Conservation (phyloP, 257 asterid species). For the Mentha longifolia region DNA sequence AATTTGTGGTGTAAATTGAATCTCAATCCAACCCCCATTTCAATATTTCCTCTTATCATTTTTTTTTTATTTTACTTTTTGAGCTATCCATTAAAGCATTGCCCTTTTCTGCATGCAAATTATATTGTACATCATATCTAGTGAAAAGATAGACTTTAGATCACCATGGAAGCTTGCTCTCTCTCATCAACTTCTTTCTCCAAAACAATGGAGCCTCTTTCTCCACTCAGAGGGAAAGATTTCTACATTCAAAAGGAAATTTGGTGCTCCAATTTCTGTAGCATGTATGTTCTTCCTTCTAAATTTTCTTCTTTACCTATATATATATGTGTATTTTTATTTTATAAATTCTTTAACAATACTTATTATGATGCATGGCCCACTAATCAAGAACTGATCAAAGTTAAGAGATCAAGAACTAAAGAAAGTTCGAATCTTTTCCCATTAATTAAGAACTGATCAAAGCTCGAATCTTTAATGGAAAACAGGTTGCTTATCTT, state of each 20-base stretch:
- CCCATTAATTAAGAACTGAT: slow-evolving; percentile 6
- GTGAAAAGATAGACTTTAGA: neutral
- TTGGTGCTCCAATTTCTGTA: too few species aligned
- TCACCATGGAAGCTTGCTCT: slow-evolving; percentile 47
- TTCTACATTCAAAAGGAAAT: slow-evolving; percentile 38
- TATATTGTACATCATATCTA: slow-evolving; percentile 13
- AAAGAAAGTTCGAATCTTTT: too few species aligned
- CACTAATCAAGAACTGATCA: too few species aligned
- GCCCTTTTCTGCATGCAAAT: slow-evolving; percentile 14
- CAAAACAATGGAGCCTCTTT: slow-evolving; percentile 43
- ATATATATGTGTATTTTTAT: neutral
- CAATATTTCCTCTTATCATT: slow-evolving; percentile 38
- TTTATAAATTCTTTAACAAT: too few species aligned
- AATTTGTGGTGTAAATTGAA: slow-evolving; percentile 50
- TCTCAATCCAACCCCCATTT: slow-evolving; percentile 31
- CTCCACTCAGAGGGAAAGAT: slow-evolving; percentile 41
- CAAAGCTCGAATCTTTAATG: neutral
- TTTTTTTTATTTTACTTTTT: too few species aligned
- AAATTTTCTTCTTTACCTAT: neutral
- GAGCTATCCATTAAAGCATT: too few species aligned
- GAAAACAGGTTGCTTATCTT: slow-evolving; percentile 49
- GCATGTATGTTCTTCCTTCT: slow-evolving; percentile 50
- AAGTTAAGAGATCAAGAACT: too few species aligned
- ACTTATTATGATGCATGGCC: too few species aligned
- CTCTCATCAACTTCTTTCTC: slow-evolving; percentile 61